Evolutionary conservation across 1,284 basidiomycete genomes (phyloP).

Genomic region (Ganoderma leucocontextum): DNA sequence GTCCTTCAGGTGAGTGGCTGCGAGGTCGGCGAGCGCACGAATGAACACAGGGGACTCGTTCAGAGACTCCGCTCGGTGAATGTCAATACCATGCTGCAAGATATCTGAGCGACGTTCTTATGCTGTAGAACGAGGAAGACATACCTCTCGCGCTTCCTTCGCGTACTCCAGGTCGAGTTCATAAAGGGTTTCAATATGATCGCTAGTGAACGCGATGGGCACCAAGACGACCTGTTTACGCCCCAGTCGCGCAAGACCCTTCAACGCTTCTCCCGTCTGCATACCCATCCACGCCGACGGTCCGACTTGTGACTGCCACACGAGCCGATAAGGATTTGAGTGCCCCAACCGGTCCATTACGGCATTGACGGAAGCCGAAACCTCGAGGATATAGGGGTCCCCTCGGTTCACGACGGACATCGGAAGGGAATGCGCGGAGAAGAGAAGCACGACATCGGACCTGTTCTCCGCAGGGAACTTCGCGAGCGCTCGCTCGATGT

Average conservation of each 20-base stretch:
- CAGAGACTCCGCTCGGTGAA: conserved; percentile 93
- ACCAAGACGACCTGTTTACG: conserved; percentile 90
- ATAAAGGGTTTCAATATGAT: conserved; percentile 99
- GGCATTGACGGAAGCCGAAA: conserved; percentile 90
- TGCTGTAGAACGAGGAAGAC: conserved; percentile 33
- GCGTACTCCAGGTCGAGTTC: conserved; percentile 96
- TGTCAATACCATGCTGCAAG: conserved; percentile 78
- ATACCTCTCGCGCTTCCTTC: conserved; percentile 90
- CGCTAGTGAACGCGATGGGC: conserved; percentile 98
- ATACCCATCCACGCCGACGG: conserved; percentile 99
- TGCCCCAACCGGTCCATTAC: conserved; percentile 89
- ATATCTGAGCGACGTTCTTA: conserved; percentile 9
- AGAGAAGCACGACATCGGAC: conserved; percentile 84
- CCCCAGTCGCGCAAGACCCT: conserved; percentile 90
- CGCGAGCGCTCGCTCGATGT: conserved; percentile 85
- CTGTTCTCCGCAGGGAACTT: conserved; percentile 81
- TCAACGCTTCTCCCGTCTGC: conserved; percentile 92
- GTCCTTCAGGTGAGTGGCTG: conserved; percentile 81
- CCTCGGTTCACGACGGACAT: conserved; percentile 98
- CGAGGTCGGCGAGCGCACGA: conserved; percentile 95
- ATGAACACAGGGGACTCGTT: conserved; percentile 99
- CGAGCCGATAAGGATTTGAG: conserved; percentile 88
- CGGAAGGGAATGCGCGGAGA: conserved; percentile 98
- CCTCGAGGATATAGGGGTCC: conserved; percentile 96
- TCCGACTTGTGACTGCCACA: conserved; percentile 99